These are phyloP conservation scores for Pelargonium cotyledonis DNA, from an alignment of 441 rosid species.

Conservation along the genomic window DNA sequence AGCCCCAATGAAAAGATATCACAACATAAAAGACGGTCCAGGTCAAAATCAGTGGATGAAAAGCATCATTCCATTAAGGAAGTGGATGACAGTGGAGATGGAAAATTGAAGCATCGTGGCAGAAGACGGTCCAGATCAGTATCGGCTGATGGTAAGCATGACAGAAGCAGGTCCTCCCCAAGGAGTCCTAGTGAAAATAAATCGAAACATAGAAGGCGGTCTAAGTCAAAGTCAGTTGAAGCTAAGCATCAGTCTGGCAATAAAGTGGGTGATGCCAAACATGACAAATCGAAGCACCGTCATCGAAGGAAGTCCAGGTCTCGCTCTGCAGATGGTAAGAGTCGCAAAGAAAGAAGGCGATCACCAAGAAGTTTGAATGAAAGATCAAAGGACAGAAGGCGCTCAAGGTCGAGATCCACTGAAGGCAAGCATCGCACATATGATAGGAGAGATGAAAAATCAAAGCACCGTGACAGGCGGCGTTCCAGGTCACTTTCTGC, in stretches of 20 bases:
- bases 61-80: slow-evolving; percentile 15
- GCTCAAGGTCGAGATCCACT: slow-evolving; percentile 6
- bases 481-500: slow-evolving; percentile 2
- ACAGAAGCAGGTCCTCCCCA: slow-evolving; percentile 8
- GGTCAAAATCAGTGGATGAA: slow-evolving; percentile 20
- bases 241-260: slow-evolving; percentile 11
- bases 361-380: slow-evolving; percentile 1
- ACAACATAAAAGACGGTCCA: slow-evolving; percentile 6
- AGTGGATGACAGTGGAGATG: slow-evolving; percentile 16
- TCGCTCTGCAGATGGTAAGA: slow-evolving; percentile 28
- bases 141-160: slow-evolving; percentile 17
- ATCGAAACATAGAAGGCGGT: slow-evolving; percentile 11
- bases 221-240: slow-evolving; percentile 20
- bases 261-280: slow-evolving; percentile 7
- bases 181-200: slow-evolving; percentile 14
- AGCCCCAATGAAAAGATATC: slow-evolving; percentile 16
- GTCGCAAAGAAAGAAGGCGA: slow-evolving; percentile 10
- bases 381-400: slow-evolving; percentile 7
- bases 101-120: slow-evolving; percentile 10
- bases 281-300: slow-evolving; percentile 17
- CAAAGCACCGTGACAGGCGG: slow-evolving; percentile 12
- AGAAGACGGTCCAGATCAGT: slow-evolving; percentile 23
- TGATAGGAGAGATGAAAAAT: slow-evolving; percentile 11
- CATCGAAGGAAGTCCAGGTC: slow-evolving; percentile 12
- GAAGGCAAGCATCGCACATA: slow-evolving; percentile 13